Evolutionary conservation across 257 asterid species (phyloP).

Genomic region (Solanum boliviense): DNA sequence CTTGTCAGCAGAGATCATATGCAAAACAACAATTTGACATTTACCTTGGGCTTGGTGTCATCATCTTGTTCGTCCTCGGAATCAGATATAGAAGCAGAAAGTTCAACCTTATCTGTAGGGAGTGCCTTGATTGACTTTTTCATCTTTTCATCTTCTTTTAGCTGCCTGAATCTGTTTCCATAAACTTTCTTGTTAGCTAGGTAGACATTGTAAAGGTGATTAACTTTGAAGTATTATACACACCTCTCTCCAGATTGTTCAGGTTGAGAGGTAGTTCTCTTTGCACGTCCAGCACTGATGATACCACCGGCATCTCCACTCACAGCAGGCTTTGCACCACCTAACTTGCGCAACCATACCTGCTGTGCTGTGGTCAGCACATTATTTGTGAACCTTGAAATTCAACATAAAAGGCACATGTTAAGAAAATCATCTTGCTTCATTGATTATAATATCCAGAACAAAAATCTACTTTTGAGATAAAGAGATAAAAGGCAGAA

Average conservation of each 20-base stretch:
- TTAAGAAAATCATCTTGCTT: not conserved
- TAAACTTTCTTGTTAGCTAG: slow-evolving; percentile 14
- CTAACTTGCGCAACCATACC: slow-evolving; percentile 91
- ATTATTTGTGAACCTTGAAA: slow-evolving; percentile 78
- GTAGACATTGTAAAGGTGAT: not conserved
- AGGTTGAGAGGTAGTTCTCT: slow-evolving; percentile 53
- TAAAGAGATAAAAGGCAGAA: not conserved
- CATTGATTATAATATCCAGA: not conserved
- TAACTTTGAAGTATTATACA: not conserved
- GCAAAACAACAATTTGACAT: slow-evolving; percentile 1
- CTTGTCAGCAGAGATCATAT: not conserved
- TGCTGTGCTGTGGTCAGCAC: slow-evolving; percentile 97
- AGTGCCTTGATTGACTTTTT: slow-evolving; percentile 37
- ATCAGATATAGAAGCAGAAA: slow-evolving; percentile 37
- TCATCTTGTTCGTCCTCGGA: slow-evolving; percentile 41
- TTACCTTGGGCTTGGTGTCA: slow-evolving; percentile 56
- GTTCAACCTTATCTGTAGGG: slow-evolving; percentile 34
- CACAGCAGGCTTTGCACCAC: slow-evolving; percentile 89
- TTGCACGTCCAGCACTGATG: slow-evolving; percentile 95
- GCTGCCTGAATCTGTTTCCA: slow-evolving; percentile 58
- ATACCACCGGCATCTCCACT: slow-evolving; percentile 87
- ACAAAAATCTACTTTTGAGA: not conserved
- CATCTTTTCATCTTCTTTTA: slow-evolving; percentile 70
- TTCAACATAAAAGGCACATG: not conserved
- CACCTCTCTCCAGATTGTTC: slow-evolving; percentile 78